Conservation (phyloP, 495 filamentous ascomycete species). For the Cairneyella variabilis region DNA sequence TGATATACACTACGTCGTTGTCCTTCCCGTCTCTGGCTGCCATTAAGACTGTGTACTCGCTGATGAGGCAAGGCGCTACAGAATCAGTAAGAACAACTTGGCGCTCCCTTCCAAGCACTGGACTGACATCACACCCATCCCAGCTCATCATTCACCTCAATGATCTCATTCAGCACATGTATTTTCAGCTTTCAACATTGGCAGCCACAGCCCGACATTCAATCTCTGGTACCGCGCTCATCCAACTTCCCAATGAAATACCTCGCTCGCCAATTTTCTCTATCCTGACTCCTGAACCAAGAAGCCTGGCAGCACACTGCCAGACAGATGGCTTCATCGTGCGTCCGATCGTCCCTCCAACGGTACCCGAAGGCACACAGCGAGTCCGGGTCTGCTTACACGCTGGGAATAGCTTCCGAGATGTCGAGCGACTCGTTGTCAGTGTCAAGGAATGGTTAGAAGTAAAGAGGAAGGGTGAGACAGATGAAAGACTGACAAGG, state of each 20-base stretch:
- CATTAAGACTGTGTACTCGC: constrained; percentile 45
- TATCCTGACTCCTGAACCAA: constrained; percentile 39
- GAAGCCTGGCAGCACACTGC: constrained; percentile 46
- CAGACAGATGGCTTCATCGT: constrained; percentile 48
- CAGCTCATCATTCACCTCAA: constrained; percentile 27
- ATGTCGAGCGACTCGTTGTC: constrained; percentile 39
- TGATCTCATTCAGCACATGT: constrained; percentile 27
- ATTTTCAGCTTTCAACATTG: constrained; percentile 6
- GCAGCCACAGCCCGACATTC: neutral
- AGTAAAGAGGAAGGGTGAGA: neutral
- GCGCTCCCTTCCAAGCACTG: constrained; percentile 13
- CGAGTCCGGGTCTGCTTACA: constrained; percentile 53
- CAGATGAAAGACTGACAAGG: neutral
- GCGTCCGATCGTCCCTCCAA: constrained; percentile 51
- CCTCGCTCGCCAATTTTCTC: constrained; percentile 39
- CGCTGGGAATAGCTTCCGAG: constrained; percentile 43
- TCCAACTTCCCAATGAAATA: constrained; percentile 23
- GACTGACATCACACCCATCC: constrained; percentile 2
- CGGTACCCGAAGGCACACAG: constrained; percentile 46
- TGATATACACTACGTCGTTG: constrained; percentile 61
- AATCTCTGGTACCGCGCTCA: neutral
- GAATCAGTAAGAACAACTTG: constrained; percentile 28
- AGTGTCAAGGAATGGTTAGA: constrained; percentile 41
- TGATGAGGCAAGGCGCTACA: constrained; percentile 42
- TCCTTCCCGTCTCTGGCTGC: constrained; percentile 48